phyloP scores from a whole-genome alignment of 176 grass and related monocot species.

The Ananas comosus region DNA sequence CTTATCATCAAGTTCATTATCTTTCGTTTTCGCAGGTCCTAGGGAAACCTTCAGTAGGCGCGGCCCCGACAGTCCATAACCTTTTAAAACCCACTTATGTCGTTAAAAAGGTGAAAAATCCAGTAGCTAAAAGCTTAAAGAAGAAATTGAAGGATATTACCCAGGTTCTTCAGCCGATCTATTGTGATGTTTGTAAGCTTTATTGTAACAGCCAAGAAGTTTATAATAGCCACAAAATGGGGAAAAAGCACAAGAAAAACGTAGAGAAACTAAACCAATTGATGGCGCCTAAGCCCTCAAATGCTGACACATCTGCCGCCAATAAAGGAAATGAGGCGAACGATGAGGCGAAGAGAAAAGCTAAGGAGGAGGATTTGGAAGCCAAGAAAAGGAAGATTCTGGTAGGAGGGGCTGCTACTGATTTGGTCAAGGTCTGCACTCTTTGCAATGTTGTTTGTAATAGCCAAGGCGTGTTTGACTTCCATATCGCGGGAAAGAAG shows the following conservation, averaged over 20 bases:
- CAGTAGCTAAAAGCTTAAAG: not conserved
- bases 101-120: conserved; percentile 9
- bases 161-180: not conserved
- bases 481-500: conserved; percentile 21
- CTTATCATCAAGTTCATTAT: not conserved
- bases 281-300: conserved; percentile 3
- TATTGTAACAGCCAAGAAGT: conserved; percentile 24
- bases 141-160: not conserved
- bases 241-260: conserved; percentile 30
- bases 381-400: conserved; percentile 25
- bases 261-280: conserved; percentile 11
- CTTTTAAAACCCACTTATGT: not conserved
- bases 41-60: not conserved
- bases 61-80: not conserved
- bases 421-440: conserved; percentile 15
- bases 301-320: not conserved
- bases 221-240: conserved; percentile 20
- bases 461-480: conserved; percentile 17
- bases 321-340: conserved; percentile 6
- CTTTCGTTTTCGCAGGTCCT: not conserved
- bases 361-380: conserved; percentile 23
- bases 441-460: conserved; percentile 34
- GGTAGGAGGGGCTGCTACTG: conserved; percentile 12
- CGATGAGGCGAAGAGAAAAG: conserved; percentile 2
- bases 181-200: conserved; percentile 32